A percentile compares a stretch with the other conserved stretches of the same genome.
Evolutionary conservation across 805 yeast genomes (phyloP).

Genomic region (Saccharomycopsis lassenensis): DNA sequence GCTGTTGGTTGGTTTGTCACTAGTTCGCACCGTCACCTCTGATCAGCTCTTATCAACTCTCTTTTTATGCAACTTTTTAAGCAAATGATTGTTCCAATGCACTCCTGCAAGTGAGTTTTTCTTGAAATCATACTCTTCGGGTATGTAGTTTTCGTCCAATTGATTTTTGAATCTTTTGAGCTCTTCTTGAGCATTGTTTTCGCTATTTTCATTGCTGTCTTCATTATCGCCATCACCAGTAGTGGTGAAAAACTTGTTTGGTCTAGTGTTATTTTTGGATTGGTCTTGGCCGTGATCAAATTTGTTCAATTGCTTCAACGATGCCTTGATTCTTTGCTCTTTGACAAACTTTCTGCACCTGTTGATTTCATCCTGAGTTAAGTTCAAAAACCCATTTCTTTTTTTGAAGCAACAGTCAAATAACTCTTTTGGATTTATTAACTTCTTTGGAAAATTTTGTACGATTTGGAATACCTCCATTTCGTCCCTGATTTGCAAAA

Average conservation of each 20-base stretch:
- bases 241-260: background rate
- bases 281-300: background rate
- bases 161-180: slow-evolving; percentile 22
- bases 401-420: slow-evolving; percentile 70
- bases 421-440: slow-evolving; percentile 58
- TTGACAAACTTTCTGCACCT: slow-evolving; percentile 71
- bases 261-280: background rate
- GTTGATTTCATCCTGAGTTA: slow-evolving; percentile 74
- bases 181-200: slow-evolving; percentile 13
- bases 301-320: slow-evolving; percentile 17
- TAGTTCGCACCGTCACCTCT: too few relatives aligned
- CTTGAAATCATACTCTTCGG: slow-evolving; percentile 33
- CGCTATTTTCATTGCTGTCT: background rate
- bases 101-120: slow-evolving; percentile 36
- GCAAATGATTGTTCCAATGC: slow-evolving; percentile 51
- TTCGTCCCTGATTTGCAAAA: slow-evolving; percentile 34
- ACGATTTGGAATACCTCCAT: slow-evolving; percentile 73
- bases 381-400: slow-evolving; percentile 57
- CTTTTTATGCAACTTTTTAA: slow-evolving; percentile 32
- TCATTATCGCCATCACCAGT: slow-evolving; percentile 1
- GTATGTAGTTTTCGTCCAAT: slow-evolving; percentile 21
- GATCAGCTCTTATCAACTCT: background rate
- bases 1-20: too few relatives aligned
- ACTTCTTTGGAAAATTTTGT: slow-evolving; percentile 67
- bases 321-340: slow-evolving; percentile 38